Conservation (phyloP, 129 eudicot genomes). For the Escallonia herrerae region DNA sequence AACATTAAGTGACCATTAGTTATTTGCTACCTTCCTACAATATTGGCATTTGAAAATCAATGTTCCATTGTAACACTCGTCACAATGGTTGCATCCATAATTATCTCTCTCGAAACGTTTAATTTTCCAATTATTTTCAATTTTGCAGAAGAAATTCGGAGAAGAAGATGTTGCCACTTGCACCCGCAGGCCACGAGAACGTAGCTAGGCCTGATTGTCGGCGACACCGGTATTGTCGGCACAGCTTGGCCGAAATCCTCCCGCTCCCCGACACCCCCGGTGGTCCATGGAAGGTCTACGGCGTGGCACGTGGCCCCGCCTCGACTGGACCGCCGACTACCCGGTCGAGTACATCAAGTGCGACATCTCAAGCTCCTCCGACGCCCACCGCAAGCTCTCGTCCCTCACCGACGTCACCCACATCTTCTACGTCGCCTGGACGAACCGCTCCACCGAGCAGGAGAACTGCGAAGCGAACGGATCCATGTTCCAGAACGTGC, state of each 20-base stretch:
- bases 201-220: constrained; percentile 36
- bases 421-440: constrained; percentile 39
- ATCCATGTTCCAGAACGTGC: constrained; percentile 26
- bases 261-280: constrained; percentile 46
- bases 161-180: too few species aligned
- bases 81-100: too few species aligned
- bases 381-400: constrained; percentile 27
- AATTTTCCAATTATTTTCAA: too few species aligned
- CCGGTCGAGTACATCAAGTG: constrained; percentile 41
- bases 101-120: too few species aligned
- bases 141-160: constrained; percentile 24
- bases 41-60: too few species aligned
- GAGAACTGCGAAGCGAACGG: constrained; percentile 26
- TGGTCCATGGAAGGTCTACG: constrained; percentile 57
- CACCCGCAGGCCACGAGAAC: constrained; percentile 10
- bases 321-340: constrained; percentile 32
- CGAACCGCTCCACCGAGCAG: constrained; percentile 17
- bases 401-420: constrained; percentile 34
- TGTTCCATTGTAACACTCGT: too few species aligned
- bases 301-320: constrained; percentile 43
- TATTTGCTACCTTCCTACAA: too few species aligned
- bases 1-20: too few species aligned
- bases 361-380: constrained; percentile 20
- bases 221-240: constrained; percentile 45
- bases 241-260: constrained; percentile 43